These are phyloP conservation scores for Trypanosoma boissoni DNA, from an alignment of 208 protist genomes.

Conservation along the genomic window DNA sequence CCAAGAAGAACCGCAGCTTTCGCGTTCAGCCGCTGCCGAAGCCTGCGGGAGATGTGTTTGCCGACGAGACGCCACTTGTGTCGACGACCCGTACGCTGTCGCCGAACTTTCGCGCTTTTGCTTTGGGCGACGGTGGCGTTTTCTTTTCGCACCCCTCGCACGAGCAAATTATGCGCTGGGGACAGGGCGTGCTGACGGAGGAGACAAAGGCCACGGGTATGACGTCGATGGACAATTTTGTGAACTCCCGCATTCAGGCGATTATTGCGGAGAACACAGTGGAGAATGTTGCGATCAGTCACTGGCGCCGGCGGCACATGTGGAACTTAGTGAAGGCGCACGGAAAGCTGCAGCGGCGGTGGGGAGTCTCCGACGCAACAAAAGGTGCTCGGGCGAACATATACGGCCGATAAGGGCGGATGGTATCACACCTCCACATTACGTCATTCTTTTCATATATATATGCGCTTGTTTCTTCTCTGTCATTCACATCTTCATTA, in stretches of 20 bases:
- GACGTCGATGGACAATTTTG: constrained; percentile 75
- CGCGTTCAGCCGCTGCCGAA: constrained; percentile 27
- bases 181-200: constrained; percentile 59
- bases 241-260: constrained; percentile 84
- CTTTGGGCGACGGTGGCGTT: constrained; percentile 75
- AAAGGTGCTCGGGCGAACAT: constrained; percentile 65
- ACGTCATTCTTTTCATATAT: background rate
- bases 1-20: constrained; percentile 82
- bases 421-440: background rate
- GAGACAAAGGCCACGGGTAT: constrained; percentile 57
- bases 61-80: constrained; percentile 42
- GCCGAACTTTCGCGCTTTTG: constrained; percentile 82
- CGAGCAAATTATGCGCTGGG: constrained; percentile 79
- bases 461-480: background rate
- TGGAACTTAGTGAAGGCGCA: constrained; percentile 85
- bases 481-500: too few species aligned
- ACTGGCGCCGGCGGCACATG: constrained; percentile 83
- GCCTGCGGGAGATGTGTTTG: constrained; percentile 21
- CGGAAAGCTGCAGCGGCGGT: constrained; percentile 74
- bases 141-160: constrained; percentile 81
- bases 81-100: constrained; percentile 74
- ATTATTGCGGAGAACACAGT: constrained; percentile 90
- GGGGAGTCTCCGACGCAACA: constrained; percentile 66
- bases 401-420: constrained; percentile 28
- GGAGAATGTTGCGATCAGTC: constrained; percentile 74